Percentiles rank a stretch among this genome's conserved stretches.
phyloP scores from a whole-genome alignment of 108 stramenopile genomes.

The Cyclostephanos tholiformis region DNA sequence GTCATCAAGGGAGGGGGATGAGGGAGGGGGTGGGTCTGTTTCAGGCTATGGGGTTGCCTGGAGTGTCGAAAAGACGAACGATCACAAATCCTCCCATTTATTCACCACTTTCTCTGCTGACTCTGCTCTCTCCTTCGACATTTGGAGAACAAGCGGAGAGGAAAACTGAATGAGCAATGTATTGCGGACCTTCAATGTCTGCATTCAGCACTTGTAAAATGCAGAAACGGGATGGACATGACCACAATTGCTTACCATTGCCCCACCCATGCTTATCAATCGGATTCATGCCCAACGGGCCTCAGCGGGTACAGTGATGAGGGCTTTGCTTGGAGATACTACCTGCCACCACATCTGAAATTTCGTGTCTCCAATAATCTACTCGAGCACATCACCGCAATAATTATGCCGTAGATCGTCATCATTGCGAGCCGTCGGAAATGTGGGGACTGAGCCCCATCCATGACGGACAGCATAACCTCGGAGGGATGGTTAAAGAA shows the following conservation, averaged over 20 bases:
- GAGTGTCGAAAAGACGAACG: no score
- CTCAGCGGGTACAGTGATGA: slow-evolving; percentile 18
- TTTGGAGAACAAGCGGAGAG: not conserved
- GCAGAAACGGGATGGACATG: slow-evolving; percentile 2
- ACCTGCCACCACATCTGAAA: slow-evolving; percentile 10
- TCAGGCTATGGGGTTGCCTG: no score
- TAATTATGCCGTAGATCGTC: not conserved
- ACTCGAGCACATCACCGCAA: slow-evolving; percentile 5
- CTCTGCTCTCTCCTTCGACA: not conserved
- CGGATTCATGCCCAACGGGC: slow-evolving; percentile 22
- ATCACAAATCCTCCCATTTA: no score
- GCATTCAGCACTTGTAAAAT: slow-evolving; percentile 2
- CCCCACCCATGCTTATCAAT: no score
- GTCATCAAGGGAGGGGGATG: no score
- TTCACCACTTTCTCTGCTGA: slow-evolving; percentile 21
- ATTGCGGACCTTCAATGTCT: slow-evolving; percentile 2
- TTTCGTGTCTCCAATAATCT: slow-evolving; percentile 33
- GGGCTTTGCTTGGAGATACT: slow-evolving; percentile 15
- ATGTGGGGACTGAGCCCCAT: no score
- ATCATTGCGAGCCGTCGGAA: not conserved
- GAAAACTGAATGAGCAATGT: not conserved
- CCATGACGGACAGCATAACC: no score
- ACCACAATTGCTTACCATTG: slow-evolving; percentile 15
- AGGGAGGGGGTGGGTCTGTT: no score
- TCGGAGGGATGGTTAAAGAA: no score